Evolutionary conservation across 2,329 filamentous ascomycete genomes (phyloP), one percentile per base, ranked within the genome.

Genomic region (Hypoxylon sp.): DNA sequence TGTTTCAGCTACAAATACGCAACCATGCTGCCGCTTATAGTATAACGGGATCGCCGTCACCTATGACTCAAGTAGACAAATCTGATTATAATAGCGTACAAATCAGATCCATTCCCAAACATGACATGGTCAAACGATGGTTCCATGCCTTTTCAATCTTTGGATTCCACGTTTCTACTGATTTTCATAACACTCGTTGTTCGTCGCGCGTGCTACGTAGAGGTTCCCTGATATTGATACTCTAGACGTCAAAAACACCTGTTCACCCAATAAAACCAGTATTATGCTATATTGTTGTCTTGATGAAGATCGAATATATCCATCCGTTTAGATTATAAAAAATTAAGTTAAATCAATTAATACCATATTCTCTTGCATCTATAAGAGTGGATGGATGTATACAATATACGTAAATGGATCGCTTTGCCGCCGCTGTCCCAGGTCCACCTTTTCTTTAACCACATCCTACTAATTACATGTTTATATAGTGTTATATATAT

Each of bases 401-500:
- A 46, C 46, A 51, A 43, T 19, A 34, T 32, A 46, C 55, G 57
- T 48, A 41, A 25, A 61, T 57, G 52, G 38, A 38, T 61, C 52
- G 58, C 46, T 52, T 36, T 55, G 28, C 34, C 45, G 5, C 58
- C 51, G 41, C 38, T 34, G 25, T n/a, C 32, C 51, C 52, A 34
- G 46, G 9, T 36, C n/a, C 19, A 14, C 49, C 50, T 21, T 36
- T 45, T 43, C n/a, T 28, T 46, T 21, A 45, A 49, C 45, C 23
- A 30, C n/a, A 43, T 6, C 4, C 38, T 45, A 38, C 45, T 57
- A 41, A 67, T 64, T 69, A 69, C 43, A 64, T 36, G 21, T 48
- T 60, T 66, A 60, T 52, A 66, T 46, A 11, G 51, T 51, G 53
- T 43, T 49, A 38, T 63, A 65, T 58, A 59, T 65, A 60, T 49